Evolutionary conservation across 352 stramenopile genomes (phyloP).

Genomic region (Phytophthora sp.): DNA sequence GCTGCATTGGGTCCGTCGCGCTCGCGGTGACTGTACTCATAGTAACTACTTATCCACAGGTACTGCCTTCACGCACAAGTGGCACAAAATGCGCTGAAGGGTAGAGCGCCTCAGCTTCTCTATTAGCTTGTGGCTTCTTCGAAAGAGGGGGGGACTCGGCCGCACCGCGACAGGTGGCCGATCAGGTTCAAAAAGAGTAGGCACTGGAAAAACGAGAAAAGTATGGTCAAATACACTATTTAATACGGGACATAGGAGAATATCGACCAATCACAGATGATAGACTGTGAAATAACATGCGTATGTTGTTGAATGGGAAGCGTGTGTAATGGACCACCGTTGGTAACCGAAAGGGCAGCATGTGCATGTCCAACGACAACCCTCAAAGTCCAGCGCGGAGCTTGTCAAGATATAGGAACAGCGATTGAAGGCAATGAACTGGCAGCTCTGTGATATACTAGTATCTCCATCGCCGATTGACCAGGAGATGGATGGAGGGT

Average conservation of each 20-base stretch:
- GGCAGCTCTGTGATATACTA: neutral
- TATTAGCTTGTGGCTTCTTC: slow-evolving; percentile 31
- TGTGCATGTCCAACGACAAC: slow-evolving; percentile 10
- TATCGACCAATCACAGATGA: slow-evolving; percentile 9
- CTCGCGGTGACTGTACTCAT: slow-evolving; percentile 35
- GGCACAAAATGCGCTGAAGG: slow-evolving; percentile 3
- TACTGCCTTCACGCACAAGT: slow-evolving; percentile 19
- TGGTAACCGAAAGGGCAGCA: slow-evolving; percentile 24
- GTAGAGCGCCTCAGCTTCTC: slow-evolving; percentile 20
- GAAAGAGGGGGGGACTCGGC: slow-evolving; percentile 13
- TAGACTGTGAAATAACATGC: neutral
- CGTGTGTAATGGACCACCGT: slow-evolving; percentile 34
- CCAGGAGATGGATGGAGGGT: slow-evolving; percentile 1
- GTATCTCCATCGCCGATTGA: neutral
- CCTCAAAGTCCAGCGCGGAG: neutral
- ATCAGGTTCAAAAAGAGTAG: slow-evolving; percentile 23
- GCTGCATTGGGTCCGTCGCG: slow-evolving; percentile 8
- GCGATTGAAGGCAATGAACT: neutral
- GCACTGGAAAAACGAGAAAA: neutral
- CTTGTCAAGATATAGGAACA: neutral
- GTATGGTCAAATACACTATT: neutral
- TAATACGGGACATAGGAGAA: slow-evolving; percentile 2
- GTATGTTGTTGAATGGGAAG: neutral
- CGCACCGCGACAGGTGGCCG: slow-evolving; percentile 21
- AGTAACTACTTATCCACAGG: neutral